Percentiles rank a stretch among this genome's conserved stretches.
Conservation (phyloP, 352 stramenopile species). For the Phytophthora capsici region DNA sequence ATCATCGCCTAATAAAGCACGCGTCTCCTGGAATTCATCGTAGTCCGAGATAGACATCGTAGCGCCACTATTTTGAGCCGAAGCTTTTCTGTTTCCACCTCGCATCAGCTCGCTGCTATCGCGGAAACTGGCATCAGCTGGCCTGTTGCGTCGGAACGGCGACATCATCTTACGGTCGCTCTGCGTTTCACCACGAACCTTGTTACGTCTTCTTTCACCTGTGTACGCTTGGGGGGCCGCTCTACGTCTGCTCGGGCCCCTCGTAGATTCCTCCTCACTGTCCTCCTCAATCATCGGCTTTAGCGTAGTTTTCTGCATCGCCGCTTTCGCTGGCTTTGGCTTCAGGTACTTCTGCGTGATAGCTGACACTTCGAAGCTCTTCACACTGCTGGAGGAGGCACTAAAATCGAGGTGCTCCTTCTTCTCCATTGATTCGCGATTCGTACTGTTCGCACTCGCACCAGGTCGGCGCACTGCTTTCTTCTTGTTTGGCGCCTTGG, state of each 20-base stretch:
- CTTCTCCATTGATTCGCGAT: constrained; percentile 34
- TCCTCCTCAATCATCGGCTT: constrained; percentile 37
- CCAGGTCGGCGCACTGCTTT: constrained; percentile 2
- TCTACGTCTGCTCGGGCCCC: constrained; percentile 26
- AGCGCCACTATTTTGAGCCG: constrained; percentile 30
- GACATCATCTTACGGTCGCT: constrained; percentile 12
- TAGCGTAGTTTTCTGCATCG: constrained; percentile 32
- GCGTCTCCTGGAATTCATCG: constrained; percentile 37
- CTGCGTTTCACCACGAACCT: constrained; percentile 17
- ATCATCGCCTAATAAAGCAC: constrained; percentile 23
- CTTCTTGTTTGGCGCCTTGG: constrained; percentile 24
- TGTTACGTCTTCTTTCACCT: constrained; percentile 20
- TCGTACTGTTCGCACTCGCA: constrained; percentile 9
- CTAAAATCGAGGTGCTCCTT: constrained; percentile 52
- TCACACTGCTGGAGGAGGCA: constrained; percentile 42
- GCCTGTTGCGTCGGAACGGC: constrained; percentile 13
- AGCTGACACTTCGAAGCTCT: constrained; percentile 39
- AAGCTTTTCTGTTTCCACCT: constrained; percentile 9
- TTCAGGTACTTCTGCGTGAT: constrained; percentile 52
- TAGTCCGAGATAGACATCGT: constrained; percentile 39
- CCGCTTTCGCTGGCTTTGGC: constrained; percentile 24
- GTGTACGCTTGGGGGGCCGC: constrained; percentile 12
- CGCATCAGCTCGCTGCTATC: constrained; percentile 17
- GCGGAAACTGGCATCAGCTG: constrained; percentile 24
- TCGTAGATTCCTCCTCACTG: constrained; percentile 30